Base-by-base conservation (phyloP, 2,329 filamentous ascomycete species). In the Pseudopithomyces maydicus region DNA sequence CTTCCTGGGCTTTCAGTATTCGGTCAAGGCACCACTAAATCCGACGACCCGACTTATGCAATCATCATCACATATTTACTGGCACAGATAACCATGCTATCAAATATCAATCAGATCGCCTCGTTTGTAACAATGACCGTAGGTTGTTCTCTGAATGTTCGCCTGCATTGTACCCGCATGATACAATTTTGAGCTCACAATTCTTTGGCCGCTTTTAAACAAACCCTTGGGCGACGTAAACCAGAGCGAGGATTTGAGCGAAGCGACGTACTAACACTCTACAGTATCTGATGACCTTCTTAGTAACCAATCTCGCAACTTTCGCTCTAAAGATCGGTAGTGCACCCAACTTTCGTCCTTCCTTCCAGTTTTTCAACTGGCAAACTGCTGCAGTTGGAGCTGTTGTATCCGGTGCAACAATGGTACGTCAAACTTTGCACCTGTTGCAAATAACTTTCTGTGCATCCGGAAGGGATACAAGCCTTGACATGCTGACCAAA, bases 121-220 rank as follows among this genome's bases (percentile, higher is more conserved):
- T 94, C 91, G 0, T 87, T 96, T 55, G 91, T 96, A 44, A 94
- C 92, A 1, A 96, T 96, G 90, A 90, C 90, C n/a, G 65, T 68
- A 61, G 1, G 63, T 58, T 17, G 23, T n/a, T 32, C 14, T 32
- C 33, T 8, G 35, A 7, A 10, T 38, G 14, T n/a, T 8, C 6
- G 32, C 7, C 14, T 33, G 32, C 32, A 33, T 33, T 33, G 7
- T 33, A 14, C 14, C 32, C 32, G 7, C 12, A 36, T 20, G 7
- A 2, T 50, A 2, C 29, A n/a, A n/a, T n/a, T n/a, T n/a, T n/a
- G n/a, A n/a, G n/a, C n/a, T n/a, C n/a, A n/a, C n/a, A n/a, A n/a
- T n/a, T n/a, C n/a, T n/a, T n/a, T n/a, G n/a, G n/a, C n/a, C n/a
- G n/a, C n/a, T n/a, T n/a, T n/a, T n/a, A n/a, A n/a, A n/a, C n/a